phyloP scores from a whole-genome alignment of 805 yeast genomes.

The Yamadazyma tumulicola region DNA sequence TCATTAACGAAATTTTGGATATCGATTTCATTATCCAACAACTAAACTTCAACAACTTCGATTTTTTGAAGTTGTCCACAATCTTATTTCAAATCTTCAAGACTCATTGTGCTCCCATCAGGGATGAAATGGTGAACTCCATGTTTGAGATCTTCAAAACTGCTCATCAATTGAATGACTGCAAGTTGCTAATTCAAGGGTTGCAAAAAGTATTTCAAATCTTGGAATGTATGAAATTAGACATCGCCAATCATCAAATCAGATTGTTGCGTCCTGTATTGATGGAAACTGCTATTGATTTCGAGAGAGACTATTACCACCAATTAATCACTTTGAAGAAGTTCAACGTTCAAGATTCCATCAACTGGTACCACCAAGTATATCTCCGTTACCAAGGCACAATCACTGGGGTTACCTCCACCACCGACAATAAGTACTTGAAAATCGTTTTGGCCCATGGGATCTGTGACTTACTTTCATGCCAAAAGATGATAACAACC shows the following conservation, averaged over 20 bases:
- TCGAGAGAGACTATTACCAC: constrained; percentile 79
- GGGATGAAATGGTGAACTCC: constrained; percentile 84
- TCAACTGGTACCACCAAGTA: constrained; percentile 69
- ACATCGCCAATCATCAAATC: constrained; percentile 92
- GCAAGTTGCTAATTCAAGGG: constrained; percentile 62
- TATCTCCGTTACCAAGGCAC: no score
- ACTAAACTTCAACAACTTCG: constrained; percentile 64
- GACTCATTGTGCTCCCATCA: constrained; percentile 93
- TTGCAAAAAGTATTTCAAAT: constrained; percentile 74
- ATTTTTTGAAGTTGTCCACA: constrained; percentile 63
- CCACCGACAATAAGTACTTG: constrained; percentile 5
- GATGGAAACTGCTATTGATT: constrained; percentile 81
- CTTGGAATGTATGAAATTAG: constrained; percentile 90
- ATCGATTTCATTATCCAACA: constrained; percentile 75
- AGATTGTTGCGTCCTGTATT: constrained; percentile 79
- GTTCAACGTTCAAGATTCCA: constrained; percentile 55
- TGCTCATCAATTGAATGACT: constrained; percentile 47
- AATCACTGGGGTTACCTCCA: constrained; percentile 28
- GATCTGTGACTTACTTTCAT: constrained; percentile 63
- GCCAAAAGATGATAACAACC: constrained; percentile 76
- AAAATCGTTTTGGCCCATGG: constrained; percentile 34
- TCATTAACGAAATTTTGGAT: constrained; percentile 71
- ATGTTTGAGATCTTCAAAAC: constrained; percentile 61
- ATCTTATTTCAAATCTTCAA: constrained; percentile 80
- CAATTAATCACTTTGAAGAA: constrained; percentile 53